Evolutionary conservation across 306 rosid genomes (phyloP).

Genomic region (Abrus pulchellus): DNA sequence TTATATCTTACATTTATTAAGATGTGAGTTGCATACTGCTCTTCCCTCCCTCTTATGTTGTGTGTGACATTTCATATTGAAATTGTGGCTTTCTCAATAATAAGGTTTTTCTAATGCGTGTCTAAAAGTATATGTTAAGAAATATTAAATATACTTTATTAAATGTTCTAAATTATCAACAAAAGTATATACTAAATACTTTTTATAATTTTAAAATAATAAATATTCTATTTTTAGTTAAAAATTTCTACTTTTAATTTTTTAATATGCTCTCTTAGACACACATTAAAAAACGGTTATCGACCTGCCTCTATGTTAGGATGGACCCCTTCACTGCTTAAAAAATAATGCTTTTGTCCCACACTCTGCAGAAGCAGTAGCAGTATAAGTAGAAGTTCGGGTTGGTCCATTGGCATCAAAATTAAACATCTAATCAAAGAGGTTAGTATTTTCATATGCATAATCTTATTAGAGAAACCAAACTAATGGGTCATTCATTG

Average conservation of each 20-base stretch:
- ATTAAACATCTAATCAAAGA: slow-evolving; percentile 20
- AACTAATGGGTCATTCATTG: neutral
- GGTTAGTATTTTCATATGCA: neutral
- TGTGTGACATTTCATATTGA: slow-evolving; percentile 5
- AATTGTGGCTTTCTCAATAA: slow-evolving; percentile 8
- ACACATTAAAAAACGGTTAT: too few species aligned
- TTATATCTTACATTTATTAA: slow-evolving; percentile 24
- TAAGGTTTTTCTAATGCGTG: too few species aligned
- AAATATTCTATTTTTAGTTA: too few species aligned
- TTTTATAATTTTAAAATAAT: too few species aligned
- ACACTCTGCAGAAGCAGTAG: neutral
- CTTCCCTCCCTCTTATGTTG: neutral
- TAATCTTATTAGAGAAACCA: neutral
- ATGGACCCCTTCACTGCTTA: neutral
- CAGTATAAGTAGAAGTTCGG: neutral
- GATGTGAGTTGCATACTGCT: slow-evolving; percentile 11
- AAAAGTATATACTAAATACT: too few species aligned
- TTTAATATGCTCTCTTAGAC: too few species aligned
- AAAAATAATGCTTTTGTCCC: slow-evolving; percentile 10
- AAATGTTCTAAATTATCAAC: too few species aligned
- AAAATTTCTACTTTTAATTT: too few species aligned
- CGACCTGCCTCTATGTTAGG: neutral
- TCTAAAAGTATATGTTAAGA: too few species aligned
- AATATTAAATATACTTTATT: too few species aligned
- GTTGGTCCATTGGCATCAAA: slow-evolving; percentile 17